Evolutionary conservation across 2,329 filamentous ascomycete species (phyloP), one percentile per base, ranked within the genome.

Genomic region (Cercospora janseana): DNA sequence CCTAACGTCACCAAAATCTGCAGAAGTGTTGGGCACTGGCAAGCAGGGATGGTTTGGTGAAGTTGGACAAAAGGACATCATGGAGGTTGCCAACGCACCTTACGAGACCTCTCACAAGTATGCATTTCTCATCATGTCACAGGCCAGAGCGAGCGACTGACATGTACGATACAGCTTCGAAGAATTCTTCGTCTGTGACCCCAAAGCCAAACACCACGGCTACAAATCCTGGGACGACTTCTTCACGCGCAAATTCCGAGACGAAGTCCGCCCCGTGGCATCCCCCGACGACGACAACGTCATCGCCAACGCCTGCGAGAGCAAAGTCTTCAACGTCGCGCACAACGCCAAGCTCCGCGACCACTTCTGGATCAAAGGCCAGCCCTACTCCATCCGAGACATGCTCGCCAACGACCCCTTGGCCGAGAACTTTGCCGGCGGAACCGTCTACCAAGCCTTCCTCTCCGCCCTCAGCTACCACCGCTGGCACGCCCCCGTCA

Each of bases 391-490:
- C 0, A 42, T 68, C 18, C 41, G 32, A 3, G 65, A 69, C 44
- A 68, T 69, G 64, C 71, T 88, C 3, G 76, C 71, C 0, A 69
- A 80, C 58, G 80, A 85, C 57, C 61, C 71, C 0, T 65, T 80
- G 1, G 71, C 79, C 0, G 58, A 70, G 6, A 61, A 79, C 1
- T 88, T 87, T 57, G 75, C 72, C 0, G 79, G 79, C 4, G 85
- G 80, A 1, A 86, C 81, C 0, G 72, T 88, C 21, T 88, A 87
- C 66, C 85, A 88, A 61, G 85, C 83, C 0, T 88, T 86, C 62
- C 70, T 88, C 3, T 82, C 77, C 6, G 79, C 82, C 0, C 68
- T 86, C 45, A 83, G 79, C 34, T 88, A 88, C 65, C 85, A 88
- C 66, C 77, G 85, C 20, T 88, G 85, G 85, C 83, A 88, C 67